A percentile compares a stretch with the other conserved stretches of the same genome.
phyloP scores from a whole-genome alignment of 2,329 filamentous ascomycete genomes.

The Aphanocladium album region DNA sequence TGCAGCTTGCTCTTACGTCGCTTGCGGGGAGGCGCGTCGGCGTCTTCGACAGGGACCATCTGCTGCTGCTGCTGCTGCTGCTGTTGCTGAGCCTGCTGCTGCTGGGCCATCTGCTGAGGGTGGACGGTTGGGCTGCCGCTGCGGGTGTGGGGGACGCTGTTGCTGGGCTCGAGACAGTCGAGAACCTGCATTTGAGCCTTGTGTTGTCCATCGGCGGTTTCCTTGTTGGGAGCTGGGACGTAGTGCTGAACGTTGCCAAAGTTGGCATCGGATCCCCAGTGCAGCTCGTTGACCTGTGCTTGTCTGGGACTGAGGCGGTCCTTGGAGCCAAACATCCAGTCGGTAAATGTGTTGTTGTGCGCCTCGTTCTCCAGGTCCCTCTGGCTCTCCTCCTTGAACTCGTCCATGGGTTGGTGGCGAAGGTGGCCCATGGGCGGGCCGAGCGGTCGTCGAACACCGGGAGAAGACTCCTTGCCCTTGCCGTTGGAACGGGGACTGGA shows the following conservation, averaged over 20 bases:
- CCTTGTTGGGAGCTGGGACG: constrained; percentile 49
- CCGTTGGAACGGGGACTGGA: constrained; percentile 11
- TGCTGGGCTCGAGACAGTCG: constrained; percentile 51
- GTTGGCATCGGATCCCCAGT: constrained; percentile 64
- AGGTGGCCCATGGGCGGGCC: constrained; percentile 36
- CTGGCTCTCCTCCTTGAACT: constrained; percentile 36
- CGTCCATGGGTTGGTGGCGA: constrained; percentile 38
- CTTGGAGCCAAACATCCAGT: constrained; percentile 37
- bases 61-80: constrained; percentile 1
- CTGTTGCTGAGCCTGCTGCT: too few species aligned
- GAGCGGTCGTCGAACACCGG: constrained; percentile 22
- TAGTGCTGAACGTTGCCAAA: constrained; percentile 56
- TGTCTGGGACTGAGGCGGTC: constrained; percentile 26
- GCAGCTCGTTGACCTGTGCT: constrained; percentile 42
- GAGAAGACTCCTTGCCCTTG: constrained; percentile 18
- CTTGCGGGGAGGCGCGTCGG: constrained; percentile 43
- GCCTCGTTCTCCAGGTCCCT: constrained; percentile 27
- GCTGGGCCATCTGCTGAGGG: not conserved
- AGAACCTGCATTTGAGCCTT: constrained; percentile 52
- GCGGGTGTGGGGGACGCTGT: constrained; percentile 55
- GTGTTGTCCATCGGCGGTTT: constrained; percentile 53
- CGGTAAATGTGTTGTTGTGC: constrained; percentile 33
- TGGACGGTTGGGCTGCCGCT: constrained; percentile 46
- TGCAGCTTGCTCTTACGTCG: constrained; percentile 49
- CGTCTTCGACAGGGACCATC: constrained; percentile 30